phyloP scores from a whole-genome alignment of 345 rosid genomes.

The Citrus cavaleriei region DNA sequence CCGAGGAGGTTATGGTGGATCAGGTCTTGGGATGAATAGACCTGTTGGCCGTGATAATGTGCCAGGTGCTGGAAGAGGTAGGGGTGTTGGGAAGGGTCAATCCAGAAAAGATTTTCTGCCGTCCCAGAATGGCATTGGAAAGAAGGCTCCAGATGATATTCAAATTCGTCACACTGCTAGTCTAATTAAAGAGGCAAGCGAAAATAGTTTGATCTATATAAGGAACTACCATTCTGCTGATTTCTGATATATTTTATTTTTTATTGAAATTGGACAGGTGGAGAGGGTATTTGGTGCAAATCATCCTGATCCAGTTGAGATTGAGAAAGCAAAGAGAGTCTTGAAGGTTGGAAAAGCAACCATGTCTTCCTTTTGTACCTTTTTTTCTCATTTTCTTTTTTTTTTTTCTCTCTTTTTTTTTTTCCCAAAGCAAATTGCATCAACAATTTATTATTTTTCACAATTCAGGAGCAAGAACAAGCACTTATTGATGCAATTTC shows the following conservation, averaged over 20 bases:
- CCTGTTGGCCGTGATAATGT: constrained; percentile 42
- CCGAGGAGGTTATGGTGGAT: constrained; percentile 43
- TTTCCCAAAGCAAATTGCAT: background rate
- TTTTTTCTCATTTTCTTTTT: background rate
- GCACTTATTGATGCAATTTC: constrained; percentile 70
- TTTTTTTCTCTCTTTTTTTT: no score
- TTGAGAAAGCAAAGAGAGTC: constrained; percentile 76
- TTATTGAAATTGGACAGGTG: constrained; percentile 42
- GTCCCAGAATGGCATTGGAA: constrained; percentile 73
- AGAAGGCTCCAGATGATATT: constrained; percentile 54
- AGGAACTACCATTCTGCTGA: constrained; percentile 1
- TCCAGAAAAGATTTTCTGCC: constrained; percentile 67
- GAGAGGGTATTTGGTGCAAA: constrained; percentile 67
- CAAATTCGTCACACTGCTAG: constrained; percentile 71
- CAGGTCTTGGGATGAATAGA: constrained; percentile 49
- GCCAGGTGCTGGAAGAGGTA: constrained; percentile 57
- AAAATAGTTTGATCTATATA: constrained; percentile 12
- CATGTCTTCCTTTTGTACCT: constrained; percentile 2
- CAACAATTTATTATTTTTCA: constrained; percentile 3
- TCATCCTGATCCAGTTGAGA: constrained; percentile 71
- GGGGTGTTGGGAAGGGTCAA: constrained; percentile 46
- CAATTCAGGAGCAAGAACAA: constrained; percentile 73
- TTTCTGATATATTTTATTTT: background rate
- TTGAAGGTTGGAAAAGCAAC: constrained; percentile 51
- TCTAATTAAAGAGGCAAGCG: constrained; percentile 63